phyloP scores from a whole-genome alignment of 306 rosid species.

The Lablab purpureus region DNA sequence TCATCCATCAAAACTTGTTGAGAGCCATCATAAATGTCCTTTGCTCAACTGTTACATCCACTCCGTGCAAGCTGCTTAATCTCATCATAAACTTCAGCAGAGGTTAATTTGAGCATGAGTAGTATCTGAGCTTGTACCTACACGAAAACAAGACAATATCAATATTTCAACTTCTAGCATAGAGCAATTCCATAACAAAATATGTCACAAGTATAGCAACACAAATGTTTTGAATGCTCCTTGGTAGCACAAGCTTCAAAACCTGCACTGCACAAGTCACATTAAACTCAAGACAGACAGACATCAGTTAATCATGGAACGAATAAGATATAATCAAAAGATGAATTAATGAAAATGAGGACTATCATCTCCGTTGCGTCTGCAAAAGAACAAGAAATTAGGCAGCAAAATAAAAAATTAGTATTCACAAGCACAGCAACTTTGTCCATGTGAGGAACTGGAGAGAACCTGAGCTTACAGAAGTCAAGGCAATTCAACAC shows the following conservation, averaged over 20 bases:
- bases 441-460: slow-evolving; percentile 19
- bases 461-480: slow-evolving; percentile 31
- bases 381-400: slow-evolving; percentile 50
- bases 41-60: background rate
- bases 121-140: slow-evolving; percentile 40
- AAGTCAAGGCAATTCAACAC: slow-evolving; percentile 18
- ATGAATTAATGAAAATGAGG: slow-evolving; percentile 12
- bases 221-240: slow-evolving; percentile 49
- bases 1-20: slow-evolving; percentile 26
- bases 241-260: slow-evolving; percentile 50
- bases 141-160: slow-evolving; percentile 40
- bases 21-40: background rate
- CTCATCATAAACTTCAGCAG: slow-evolving; percentile 5
- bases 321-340: slow-evolving; percentile 44
- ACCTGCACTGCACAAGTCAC: slow-evolving; percentile 80
- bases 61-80: background rate
- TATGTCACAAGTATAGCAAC: slow-evolving; percentile 37
- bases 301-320: slow-evolving; percentile 37
- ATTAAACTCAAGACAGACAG: slow-evolving; percentile 48
- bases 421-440: slow-evolving; percentile 18
- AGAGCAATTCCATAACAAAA: slow-evolving; percentile 27
- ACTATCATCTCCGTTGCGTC: slow-evolving; percentile 48
- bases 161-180: slow-evolving; percentile 44
- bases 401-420: slow-evolving; percentile 33
- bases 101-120: background rate